Percentiles rank a stretch among this genome's conserved stretches.
Evolutionary conservation across 768 basidiomycete genomes (phyloP).

Genomic region (Rhodotorula sphaerocarpa): DNA sequence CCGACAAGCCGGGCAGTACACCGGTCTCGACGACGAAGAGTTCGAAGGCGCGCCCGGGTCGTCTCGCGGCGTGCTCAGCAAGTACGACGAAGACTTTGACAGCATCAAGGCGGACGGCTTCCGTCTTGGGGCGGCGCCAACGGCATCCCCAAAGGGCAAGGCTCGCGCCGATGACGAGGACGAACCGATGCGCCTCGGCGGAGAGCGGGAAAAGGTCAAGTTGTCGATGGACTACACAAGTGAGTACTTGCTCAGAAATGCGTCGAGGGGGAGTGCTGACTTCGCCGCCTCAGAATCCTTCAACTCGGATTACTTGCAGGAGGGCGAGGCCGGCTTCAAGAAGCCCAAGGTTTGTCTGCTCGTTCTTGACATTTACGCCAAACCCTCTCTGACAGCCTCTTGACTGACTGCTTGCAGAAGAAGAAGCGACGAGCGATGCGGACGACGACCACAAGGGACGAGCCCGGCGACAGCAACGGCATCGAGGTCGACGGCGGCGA

Average conservation of each 20-base stretch:
- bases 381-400: conserved; percentile 16
- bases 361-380: background rate
- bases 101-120: conserved; percentile 71
- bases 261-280: no score
- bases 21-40: conserved; percentile 93
- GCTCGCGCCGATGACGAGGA: background rate
- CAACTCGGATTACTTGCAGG: conserved; percentile 83
- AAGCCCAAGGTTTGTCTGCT: conserved; percentile 64
- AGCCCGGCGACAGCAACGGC: conserved; percentile 45
- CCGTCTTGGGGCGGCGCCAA: conserved; percentile 57
- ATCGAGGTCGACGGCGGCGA: conserved; percentile 67
- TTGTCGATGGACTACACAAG: conserved; percentile 80
- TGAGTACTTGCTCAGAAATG: conserved; percentile 50
- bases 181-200: background rate
- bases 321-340: conserved; percentile 89
- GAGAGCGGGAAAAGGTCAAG: conserved; percentile 36
- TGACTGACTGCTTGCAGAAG: conserved; percentile 49
- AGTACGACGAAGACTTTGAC: conserved; percentile 87
- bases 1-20: conserved; percentile 58
- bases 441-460: conserved; percentile 41
- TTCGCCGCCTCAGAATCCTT: conserved; percentile 51
- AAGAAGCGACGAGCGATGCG: conserved; percentile 69
- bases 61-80: conserved; percentile 73
- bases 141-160: conserved; percentile 5
- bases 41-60: conserved; percentile 66